Base-by-base conservation (phyloP, 441 rosid genomes). In the Capsella rubella region DNA sequence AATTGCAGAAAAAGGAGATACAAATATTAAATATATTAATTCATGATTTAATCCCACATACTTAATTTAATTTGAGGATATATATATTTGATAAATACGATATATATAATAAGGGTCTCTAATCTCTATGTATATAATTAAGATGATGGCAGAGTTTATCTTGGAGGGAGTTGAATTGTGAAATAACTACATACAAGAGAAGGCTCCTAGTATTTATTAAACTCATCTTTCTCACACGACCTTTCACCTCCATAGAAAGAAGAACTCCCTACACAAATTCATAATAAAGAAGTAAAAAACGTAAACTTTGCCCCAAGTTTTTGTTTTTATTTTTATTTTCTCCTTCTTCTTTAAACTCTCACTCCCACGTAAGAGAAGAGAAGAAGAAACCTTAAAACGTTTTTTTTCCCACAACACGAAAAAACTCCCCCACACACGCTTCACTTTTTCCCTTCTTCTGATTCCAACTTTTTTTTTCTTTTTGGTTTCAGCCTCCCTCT, bases 121-220 rank as follows among this genome's bases (percentile, higher is more conserved):
- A 21, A 1, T 21, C 25, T 21, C 25, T 0, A 21, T 32, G 8
- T 32, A 32, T 6, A 53, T 58, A 70, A 50, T 51, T 15, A 29
- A 28, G 28, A 18, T 35, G 52, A 58, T 67, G 45, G 14, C 34
- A 56, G 21, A 27, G 6, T 37, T 55, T 35, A 66, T 67, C 5
- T 29, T 13, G 15, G 2, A 12, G 76, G 46, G 1, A 61, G 57
- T 45, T 25, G 27, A 12, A 25, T 47, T 59, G 21, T 34, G 37
- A 34, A 53, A 5, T 43, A 3, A 35, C 15, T 25, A 45, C 9
- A 64, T 14, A 12, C 16, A 45, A 34, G 9, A 34, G 37, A 34
- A 77, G 77, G 73, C 77, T 77, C 80, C 69, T 59, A 43, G 56
- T 72, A 77, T 77, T 77, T 71, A 77, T 52, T 66, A 66, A 77